Evolutionary conservation across 1,284 basidiomycete genomes (phyloP), one percentile per base, ranked within the genome.

Genomic region (Anthracocystis walkeri): DNA sequence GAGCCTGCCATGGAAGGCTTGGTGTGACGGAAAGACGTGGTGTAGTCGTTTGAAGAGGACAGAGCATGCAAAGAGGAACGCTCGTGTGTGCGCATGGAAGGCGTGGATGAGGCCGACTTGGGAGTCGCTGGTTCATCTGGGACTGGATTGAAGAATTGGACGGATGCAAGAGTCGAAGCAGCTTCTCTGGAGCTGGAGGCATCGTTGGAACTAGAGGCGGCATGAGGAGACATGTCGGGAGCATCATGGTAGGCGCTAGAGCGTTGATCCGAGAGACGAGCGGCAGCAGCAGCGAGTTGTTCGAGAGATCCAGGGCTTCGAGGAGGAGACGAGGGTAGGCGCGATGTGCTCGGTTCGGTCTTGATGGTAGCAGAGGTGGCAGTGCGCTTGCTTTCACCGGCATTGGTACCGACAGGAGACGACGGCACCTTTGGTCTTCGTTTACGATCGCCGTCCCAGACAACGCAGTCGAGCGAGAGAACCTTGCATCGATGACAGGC

Each of bases 371-470:
- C n/a, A 8, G 48, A 31, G 27, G 12, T 31, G 7, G 61, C 18
- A 16, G 20, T 8, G 21, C 16, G 23, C 46, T 48, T 23, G 38
- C 18, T 18, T 7, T 7, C 20, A 16, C 23, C 29, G 35, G 38
- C 20, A n/a, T 45, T 46, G 23, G 23, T 4, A 10, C n/a, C 50
- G 20, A 16, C 35, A 14, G 40, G 27, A 7, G 46, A 44, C 5
- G 52, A 50, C 0, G 35, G 35, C 4, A 75, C 20, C 31, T 67
- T 75, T 29, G 73, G 73, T n/a, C 62, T 48, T 12, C 73, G 59
- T 55, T 79, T 79, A 40, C 77, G 69, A 45, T 79, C 75, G 21
- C 75, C 77, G 53, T 79, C 77, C 74, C 75, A 79, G 16, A 80
- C 78, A 21, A 80, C 57, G 50, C 78, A 80, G 25, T 76, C 76